phyloP scores from a whole-genome alignment of 139 green algal species.

The Chlamydomonas sp. region DNA sequence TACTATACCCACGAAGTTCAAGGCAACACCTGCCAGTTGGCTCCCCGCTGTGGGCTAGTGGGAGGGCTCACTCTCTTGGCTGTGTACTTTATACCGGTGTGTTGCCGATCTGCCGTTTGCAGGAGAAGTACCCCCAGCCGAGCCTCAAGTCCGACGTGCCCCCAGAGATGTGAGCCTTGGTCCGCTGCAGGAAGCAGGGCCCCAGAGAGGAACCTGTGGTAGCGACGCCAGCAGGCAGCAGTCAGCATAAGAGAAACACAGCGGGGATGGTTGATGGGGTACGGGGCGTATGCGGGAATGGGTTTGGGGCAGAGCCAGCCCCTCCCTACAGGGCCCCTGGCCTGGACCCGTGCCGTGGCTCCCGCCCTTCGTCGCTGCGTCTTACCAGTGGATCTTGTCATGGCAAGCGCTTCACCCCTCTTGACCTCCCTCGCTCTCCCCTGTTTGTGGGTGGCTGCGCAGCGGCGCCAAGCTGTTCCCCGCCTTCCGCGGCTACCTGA shows the following conservation, averaged over 20 bases:
- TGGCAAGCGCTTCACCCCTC: neutral
- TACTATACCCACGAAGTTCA: too few species aligned
- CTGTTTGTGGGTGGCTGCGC: neutral
- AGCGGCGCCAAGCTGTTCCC: conserved; percentile 75
- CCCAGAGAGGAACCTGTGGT: neutral
- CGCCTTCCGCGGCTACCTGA: conserved; percentile 73
- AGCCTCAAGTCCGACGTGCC: conserved; percentile 18
- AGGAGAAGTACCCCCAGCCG: conserved; percentile 69
- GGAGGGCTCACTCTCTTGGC: too few species aligned
- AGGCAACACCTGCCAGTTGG: too few species aligned
- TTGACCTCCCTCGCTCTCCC: neutral
- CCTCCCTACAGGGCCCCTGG: too few species aligned
- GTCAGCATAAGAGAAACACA: neutral
- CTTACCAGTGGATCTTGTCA: too few species aligned
- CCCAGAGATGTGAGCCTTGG: conserved; percentile 7
- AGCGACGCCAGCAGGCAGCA: neutral
- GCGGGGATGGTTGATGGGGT: too few species aligned
- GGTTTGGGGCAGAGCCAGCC: too few species aligned
- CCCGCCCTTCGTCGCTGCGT: too few species aligned
- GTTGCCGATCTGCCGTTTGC: neutral
- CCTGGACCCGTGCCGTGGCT: too few species aligned
- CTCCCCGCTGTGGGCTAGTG: too few species aligned
- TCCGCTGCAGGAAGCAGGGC: neutral
- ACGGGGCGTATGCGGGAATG: too few species aligned
- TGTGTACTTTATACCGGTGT: too few species aligned